A percentile compares a stretch with the other conserved stretches of the same genome.
phyloP scores from a whole-genome alignment of 257 asterid genomes.

The Jaltomata sinuosa region DNA sequence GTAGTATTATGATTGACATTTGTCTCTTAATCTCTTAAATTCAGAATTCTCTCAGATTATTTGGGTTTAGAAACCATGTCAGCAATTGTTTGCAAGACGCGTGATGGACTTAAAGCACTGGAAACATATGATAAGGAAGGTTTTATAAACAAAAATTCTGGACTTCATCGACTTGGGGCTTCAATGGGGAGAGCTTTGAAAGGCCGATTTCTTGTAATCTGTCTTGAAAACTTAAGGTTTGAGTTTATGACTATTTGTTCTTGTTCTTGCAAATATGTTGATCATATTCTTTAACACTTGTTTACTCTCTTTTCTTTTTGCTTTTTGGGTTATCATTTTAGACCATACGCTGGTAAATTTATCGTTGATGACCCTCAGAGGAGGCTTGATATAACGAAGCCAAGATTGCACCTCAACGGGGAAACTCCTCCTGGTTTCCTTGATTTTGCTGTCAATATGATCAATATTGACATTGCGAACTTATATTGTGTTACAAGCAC shows the following conservation, averaged over 20 bases:
- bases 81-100: conserved; percentile 66
- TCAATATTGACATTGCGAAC: too few relatives aligned
- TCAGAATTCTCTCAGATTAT: conserved; percentile 58
- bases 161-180: conserved; percentile 51
- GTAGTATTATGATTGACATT: conserved; percentile 2
- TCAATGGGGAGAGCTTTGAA: conserved; percentile 37
- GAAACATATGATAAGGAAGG: conserved; percentile 54
- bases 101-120: conserved; percentile 46
- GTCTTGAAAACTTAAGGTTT: conserved; percentile 65
- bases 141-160: conserved; percentile 27
- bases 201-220: conserved; percentile 47
- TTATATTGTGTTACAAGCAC: too few relatives aligned
- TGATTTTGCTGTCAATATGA: too few relatives aligned
- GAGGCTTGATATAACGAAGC: conserved; percentile 61
- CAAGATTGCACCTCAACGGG: conserved; percentile 23
- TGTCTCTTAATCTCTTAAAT: conserved; percentile 13
- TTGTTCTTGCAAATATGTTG: neutral
- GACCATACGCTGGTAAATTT: too few relatives aligned
- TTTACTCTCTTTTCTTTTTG: neutral
- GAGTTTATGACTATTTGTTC: conserved; percentile 4
- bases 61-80: conserved; percentile 70
- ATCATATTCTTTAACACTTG: neutral
- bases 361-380: conserved; percentile 51
- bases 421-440: too few relatives aligned
- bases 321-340: too few relatives aligned